A percentile compares a stretch with the other conserved stretches of the same genome.
Evolutionary conservation across 75 land plant species (phyloP).

Genomic region (Cryptomeria japonica): DNA sequence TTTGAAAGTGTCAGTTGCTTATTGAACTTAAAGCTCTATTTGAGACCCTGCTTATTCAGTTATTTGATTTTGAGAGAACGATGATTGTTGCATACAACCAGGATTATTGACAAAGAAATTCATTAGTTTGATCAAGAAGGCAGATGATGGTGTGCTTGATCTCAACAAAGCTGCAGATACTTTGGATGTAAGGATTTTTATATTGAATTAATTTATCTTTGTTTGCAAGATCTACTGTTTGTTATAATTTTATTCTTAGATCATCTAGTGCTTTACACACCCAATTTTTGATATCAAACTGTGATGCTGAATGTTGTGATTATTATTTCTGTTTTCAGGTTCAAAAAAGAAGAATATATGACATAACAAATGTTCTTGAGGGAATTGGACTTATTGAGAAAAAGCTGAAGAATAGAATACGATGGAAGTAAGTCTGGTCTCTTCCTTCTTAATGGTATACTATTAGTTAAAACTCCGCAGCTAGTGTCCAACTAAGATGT

Average conservation of each 20-base stretch:
- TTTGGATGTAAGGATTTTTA: slow-evolving; percentile 54
- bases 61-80: neutral
- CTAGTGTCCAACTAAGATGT: neutral
- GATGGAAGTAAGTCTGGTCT: slow-evolving; percentile 74
- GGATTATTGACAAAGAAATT: slow-evolving; percentile 96
- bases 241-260: neutral
- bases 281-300: neutral
- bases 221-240: neutral
- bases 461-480: neutral
- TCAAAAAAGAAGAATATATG: slow-evolving; percentile 95
- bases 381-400: slow-evolving; percentile 96
- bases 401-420: slow-evolving; percentile 89
- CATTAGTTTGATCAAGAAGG: slow-evolving; percentile 82
- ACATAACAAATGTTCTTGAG: slow-evolving; percentile 95
- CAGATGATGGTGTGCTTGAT: slow-evolving; percentile 96
- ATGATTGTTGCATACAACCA: slow-evolving; percentile 14
- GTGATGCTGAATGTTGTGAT: neutral
- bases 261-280: neutral
- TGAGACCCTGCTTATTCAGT: neutral
- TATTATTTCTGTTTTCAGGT: slow-evolving; percentile 46
- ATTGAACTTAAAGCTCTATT: neutral
- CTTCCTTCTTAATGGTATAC: slow-evolving; percentile 1
- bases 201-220: neutral
- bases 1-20: neutral
- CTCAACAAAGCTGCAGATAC: slow-evolving; percentile 94